Evolutionary conservation across 192 early-diverging fungal species (phyloP).

Genomic region (Fimicolochytrium jonesii): DNA sequence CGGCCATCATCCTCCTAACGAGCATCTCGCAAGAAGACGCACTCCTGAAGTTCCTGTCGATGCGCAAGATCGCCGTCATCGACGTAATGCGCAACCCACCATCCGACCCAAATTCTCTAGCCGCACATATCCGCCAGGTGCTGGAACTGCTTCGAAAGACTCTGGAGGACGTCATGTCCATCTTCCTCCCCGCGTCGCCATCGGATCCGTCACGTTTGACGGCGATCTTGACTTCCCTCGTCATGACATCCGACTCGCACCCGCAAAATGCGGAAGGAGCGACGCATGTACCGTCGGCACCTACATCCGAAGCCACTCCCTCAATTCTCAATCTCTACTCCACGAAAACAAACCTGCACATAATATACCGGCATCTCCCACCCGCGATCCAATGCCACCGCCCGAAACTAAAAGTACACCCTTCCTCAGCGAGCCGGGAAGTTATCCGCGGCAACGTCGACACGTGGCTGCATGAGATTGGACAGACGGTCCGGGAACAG

Average conservation of each 20-base stretch:
- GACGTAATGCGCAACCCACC: neutral
- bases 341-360: conserved; percentile 17
- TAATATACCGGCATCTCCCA: conserved; percentile 19
- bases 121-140: neutral
- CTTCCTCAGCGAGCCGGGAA: neutral
- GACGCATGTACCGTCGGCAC: too few relatives aligned
- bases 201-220: neutral
- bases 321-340: conserved; percentile 2
- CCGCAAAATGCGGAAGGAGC: too few relatives aligned
- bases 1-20: conserved; percentile 66
- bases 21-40: conserved; percentile 52
- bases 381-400: neutral
- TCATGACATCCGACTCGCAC: neutral
- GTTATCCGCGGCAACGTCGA: neutral
- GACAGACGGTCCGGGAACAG: too few relatives aligned
- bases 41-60: conserved; percentile 47
- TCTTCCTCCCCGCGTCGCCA: neutral
- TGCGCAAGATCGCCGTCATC: conserved; percentile 46
- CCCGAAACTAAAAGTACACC: neutral
- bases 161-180: neutral
- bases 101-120: neutral
- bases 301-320: too few relatives aligned
- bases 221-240: neutral
- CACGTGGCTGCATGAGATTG: neutral
- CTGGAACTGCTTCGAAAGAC: neutral